Evolutionary conservation across 306 rosid species (phyloP).

Genomic region (Quercus suber): DNA sequence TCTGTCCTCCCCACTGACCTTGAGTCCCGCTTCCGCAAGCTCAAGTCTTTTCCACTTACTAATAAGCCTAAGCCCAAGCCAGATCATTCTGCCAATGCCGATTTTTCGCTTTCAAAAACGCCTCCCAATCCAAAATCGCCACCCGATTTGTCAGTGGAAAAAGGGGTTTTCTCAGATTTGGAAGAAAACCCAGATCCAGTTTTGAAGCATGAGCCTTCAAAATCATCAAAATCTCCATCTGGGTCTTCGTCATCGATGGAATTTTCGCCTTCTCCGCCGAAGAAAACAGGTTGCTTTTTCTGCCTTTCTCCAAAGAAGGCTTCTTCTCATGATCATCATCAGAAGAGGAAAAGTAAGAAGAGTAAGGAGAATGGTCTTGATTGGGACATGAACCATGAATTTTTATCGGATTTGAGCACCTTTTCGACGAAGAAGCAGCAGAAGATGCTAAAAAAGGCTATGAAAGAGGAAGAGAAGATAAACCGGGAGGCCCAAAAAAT

Average conservation of each 20-base stretch:
- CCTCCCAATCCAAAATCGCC: background rate
- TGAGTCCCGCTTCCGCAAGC: constrained; percentile 76
- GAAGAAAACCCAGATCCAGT: constrained; percentile 12
- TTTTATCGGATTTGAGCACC: constrained; percentile 48
- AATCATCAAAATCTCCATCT: background rate
- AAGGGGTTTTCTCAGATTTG: background rate
- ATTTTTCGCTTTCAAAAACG: background rate
- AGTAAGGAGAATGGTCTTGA: constrained; percentile 44
- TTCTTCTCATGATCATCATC: background rate
- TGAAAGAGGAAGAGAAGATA: constrained; percentile 72
- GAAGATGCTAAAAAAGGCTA: constrained; percentile 61
- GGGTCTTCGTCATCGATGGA: constrained; percentile 5
- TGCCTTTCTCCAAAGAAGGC: constrained; percentile 83
- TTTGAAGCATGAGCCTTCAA: background rate
- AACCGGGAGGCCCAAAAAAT: constrained; percentile 76
- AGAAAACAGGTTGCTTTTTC: constrained; percentile 57
- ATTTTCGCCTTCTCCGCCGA: constrained; percentile 64
- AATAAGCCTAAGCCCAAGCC: constrained; percentile 3
- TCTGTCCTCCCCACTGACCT: constrained; percentile 64
- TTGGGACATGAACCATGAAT: constrained; percentile 46
- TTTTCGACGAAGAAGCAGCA: constrained; percentile 64
- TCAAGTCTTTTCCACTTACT: constrained; percentile 65
- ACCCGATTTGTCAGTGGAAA: constrained; percentile 6
- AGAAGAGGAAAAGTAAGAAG: constrained; percentile 19
- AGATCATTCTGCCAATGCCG: no score